These are phyloP conservation scores for Neoascochyta sp. DNA, from an alignment of 2,329 filamentous ascomycete species.

Conservation along the genomic window DNA sequence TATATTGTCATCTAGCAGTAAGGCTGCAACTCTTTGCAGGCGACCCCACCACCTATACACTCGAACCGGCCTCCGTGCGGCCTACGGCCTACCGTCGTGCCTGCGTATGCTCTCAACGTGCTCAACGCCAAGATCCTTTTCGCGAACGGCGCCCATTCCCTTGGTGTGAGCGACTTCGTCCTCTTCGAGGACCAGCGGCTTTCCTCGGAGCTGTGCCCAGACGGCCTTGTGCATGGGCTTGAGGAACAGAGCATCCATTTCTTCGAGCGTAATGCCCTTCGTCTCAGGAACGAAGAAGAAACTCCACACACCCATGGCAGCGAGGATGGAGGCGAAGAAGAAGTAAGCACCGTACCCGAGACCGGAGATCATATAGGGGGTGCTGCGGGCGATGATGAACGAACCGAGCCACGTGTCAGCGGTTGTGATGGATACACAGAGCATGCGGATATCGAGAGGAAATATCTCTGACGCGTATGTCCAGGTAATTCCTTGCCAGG, in stretches of 20 bases:
- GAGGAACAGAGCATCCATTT: slow-evolving; percentile 32
- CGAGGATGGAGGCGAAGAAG: slow-evolving; percentile 35
- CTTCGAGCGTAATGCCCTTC: slow-evolving; percentile 29
- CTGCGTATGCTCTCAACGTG: slow-evolving; percentile 13
- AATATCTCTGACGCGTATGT: slow-evolving; percentile 52
- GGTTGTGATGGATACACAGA: slow-evolving; percentile 40
- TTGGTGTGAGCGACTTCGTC: slow-evolving; percentile 14
- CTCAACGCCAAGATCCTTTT: slow-evolving; percentile 19
- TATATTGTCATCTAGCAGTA: slow-evolving; percentile 2
- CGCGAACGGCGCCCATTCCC: slow-evolving; percentile 9
- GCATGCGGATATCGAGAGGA: slow-evolving; percentile 40
- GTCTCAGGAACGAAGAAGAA: slow-evolving; percentile 35
- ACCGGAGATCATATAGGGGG: slow-evolving; percentile 39
- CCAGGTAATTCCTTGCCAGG: slow-evolving; percentile 44
- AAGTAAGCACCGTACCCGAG: slow-evolving; percentile 40
- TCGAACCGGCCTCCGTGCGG: slow-evolving; percentile 1
- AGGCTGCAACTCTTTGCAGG: slow-evolving; percentile 1
- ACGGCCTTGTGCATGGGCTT: slow-evolving; percentile 28
- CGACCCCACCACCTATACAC: slow-evolving; percentile 1
- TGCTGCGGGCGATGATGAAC: slow-evolving; percentile 41
- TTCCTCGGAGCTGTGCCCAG: slow-evolving; percentile 27
- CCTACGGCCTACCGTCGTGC: slow-evolving; percentile 5
- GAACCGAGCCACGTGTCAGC: slow-evolving; percentile 41
- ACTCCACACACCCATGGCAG: slow-evolving; percentile 30
- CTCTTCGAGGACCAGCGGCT: slow-evolving; percentile 15